phyloP scores from a whole-genome alignment of 441 rosid genomes.

The Eutrema salsugineum region DNA sequence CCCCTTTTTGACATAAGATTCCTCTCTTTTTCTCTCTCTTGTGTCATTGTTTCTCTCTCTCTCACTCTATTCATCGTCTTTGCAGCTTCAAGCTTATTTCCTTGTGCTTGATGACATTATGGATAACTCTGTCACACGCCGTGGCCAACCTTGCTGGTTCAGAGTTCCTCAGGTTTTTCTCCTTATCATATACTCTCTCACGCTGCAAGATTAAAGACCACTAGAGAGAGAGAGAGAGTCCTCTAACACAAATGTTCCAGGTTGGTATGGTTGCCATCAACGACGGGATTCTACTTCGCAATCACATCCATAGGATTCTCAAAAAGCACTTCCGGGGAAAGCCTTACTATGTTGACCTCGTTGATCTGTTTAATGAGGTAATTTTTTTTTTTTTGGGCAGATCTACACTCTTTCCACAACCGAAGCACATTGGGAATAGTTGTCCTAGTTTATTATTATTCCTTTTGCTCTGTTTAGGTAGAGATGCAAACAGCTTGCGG shows the following conservation, averaged over 20 bases:
- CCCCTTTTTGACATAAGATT: too few species aligned
- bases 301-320: constrained; percentile 78
- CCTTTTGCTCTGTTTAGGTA: constrained; percentile 44
- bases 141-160: constrained; percentile 94
- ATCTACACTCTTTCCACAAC: not conserved
- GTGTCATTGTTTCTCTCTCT: not conserved
- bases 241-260: constrained; percentile 29
- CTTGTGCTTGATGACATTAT: constrained; percentile 93
- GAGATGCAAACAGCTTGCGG: constrained; percentile 92
- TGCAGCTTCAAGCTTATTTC: constrained; percentile 91
- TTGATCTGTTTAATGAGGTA: constrained; percentile 89
- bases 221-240: not conserved
- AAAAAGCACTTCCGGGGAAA: constrained; percentile 68
- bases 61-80: not conserved
- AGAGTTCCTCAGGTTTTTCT: constrained; percentile 68
- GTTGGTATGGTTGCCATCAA: constrained; percentile 79
- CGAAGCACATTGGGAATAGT: not conserved
- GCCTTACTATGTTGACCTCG: constrained; percentile 73
- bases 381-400: not conserved
- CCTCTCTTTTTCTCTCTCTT: not conserved
- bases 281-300: constrained; percentile 76
- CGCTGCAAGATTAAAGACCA: not conserved
- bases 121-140: constrained; percentile 87
- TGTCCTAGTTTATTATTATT: not conserved
- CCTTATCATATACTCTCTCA: not conserved